Conservation (phyloP, 2,329 filamentous ascomycete species). For the Esteya vermicola region DNA sequence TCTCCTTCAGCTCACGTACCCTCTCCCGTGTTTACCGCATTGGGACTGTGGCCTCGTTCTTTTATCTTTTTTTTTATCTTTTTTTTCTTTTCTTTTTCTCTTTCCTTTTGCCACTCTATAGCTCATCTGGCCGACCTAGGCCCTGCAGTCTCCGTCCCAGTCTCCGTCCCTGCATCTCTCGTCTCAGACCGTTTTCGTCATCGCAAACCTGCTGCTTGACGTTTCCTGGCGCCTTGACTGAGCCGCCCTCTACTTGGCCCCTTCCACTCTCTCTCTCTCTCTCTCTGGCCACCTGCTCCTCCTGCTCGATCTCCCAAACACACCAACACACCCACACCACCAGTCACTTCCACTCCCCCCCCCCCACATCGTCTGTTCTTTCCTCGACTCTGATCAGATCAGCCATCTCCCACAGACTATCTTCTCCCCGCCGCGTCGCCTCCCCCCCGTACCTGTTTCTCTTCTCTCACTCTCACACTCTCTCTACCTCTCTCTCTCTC, state of each 20-base stretch:
- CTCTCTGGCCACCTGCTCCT: neutral
- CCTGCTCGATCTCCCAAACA: neutral
- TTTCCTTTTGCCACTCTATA: no score
- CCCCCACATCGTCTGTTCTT: neutral
- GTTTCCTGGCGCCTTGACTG: neutral
- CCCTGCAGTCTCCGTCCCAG: neutral
- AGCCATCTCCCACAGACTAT: no score
- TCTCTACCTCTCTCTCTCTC: neutral
- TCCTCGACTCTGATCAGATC: no score
- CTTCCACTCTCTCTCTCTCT: neutral
- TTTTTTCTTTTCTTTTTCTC: neutral
- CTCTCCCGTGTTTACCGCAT: slow-evolving; percentile 1
- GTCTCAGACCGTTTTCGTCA: slow-evolving; percentile 1
- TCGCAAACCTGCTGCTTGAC: neutral
- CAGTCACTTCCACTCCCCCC: neutral
- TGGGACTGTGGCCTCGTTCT: neutral
- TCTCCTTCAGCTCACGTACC: neutral
- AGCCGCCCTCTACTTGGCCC: neutral
- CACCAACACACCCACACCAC: neutral
- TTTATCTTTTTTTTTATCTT: neutral
- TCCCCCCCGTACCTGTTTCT: neutral
- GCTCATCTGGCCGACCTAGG: no score
- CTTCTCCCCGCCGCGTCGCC: no score
- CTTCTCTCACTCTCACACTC: neutral
- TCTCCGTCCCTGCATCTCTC: neutral